phyloP scores from a whole-genome alignment of 345 rosid species.

The Jatropha curcas region DNA sequence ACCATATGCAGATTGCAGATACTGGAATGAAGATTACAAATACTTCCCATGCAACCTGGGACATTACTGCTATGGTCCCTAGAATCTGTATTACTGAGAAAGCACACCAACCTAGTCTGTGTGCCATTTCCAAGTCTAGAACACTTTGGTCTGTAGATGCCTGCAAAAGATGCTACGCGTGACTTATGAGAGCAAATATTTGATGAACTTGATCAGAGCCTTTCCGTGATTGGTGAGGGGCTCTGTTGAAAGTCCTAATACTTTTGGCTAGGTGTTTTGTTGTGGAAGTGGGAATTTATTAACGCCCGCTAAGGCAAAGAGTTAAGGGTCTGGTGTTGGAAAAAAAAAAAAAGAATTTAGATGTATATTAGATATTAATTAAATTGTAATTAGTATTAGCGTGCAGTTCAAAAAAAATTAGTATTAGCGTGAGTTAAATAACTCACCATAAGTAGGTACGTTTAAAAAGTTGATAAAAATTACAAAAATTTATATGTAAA shows the following conservation, averaged over 20 bases:
- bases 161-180: slow-evolving; percentile 36
- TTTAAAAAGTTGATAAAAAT: no score
- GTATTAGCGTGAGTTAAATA: no score
- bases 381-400: no score
- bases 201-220: no score
- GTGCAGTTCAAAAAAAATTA: no score
- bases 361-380: no score
- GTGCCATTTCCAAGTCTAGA: slow-evolving; percentile 79
- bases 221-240: not conserved
- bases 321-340: no score
- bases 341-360: no score
- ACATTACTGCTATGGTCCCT: slow-evolving; percentile 86
- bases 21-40: slow-evolving; percentile 95
- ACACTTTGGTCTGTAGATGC: slow-evolving; percentile 92
- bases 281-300: not conserved
- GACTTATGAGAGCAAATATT: not conserved
- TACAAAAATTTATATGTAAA: no score
- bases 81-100: slow-evolving; percentile 76
- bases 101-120: slow-evolving; percentile 88
- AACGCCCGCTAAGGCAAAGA: no score
- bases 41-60: slow-evolving; percentile 97
- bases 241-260: not conserved
- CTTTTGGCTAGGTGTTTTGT: not conserved
- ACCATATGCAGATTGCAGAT: slow-evolving; percentile 87
- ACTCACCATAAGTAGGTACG: no score